A percentile compares a stretch with the other conserved stretches of the same genome.
Evolutionary conservation across 176 grass and related monocot species (phyloP).

Genomic region (Zizania latifolia): DNA sequence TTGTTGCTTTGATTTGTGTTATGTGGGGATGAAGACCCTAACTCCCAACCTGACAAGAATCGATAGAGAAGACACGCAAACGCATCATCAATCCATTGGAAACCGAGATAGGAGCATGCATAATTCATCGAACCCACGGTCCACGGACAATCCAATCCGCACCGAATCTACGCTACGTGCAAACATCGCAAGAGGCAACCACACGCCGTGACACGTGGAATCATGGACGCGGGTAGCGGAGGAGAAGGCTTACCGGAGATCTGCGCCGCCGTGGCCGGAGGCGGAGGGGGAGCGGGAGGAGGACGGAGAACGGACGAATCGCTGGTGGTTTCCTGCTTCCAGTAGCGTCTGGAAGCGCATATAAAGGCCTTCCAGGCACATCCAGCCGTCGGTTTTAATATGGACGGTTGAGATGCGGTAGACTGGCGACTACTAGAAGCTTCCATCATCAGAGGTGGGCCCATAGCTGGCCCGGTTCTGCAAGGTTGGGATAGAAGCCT

Average conservation of each 20-base stretch:
- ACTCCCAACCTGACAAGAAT: constrained; percentile 39
- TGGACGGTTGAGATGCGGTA: neutral
- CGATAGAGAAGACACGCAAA: neutral
- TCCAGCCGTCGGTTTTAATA: neutral
- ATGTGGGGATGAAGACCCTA: constrained; percentile 25
- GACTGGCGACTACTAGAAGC: constrained; percentile 23
- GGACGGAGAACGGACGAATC: neutral
- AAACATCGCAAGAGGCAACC: neutral
- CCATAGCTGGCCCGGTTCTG: neutral
- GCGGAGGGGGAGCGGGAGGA: neutral
- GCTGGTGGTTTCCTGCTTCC: neutral
- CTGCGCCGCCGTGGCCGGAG: constrained; percentile 31
- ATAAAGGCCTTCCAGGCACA: neutral
- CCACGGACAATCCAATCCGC: neutral
- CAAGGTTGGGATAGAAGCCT: neutral
- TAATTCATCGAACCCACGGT: no score
- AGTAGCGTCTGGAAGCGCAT: constrained; percentile 22
- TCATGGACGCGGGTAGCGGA: neutral
- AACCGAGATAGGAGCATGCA: neutral
- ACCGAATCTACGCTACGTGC: neutral
- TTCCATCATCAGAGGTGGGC: neutral
- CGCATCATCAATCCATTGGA: constrained; percentile 10
- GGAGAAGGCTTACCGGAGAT: constrained; percentile 33
- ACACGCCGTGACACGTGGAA: neutral
- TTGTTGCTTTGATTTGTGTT: constrained; percentile 2